Evolutionary conservation across 1,284 basidiomycete species (phyloP), one percentile per base, ranked within the genome.

Genomic region (Tilletia horrida): DNA sequence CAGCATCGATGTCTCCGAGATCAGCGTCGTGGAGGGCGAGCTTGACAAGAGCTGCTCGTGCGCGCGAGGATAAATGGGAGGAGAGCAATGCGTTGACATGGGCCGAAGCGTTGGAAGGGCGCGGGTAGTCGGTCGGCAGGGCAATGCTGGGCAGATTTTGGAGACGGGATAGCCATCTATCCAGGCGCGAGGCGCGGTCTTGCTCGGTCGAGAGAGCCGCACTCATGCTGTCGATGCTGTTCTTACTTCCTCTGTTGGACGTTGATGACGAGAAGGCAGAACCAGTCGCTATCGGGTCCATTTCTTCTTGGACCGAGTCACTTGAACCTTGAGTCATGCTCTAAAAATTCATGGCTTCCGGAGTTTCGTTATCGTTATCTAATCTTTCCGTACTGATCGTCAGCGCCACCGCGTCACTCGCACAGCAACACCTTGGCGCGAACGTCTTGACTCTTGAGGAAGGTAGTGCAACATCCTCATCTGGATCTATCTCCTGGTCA

Each of bases 61-160:
- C 71, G 27, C 69, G 44, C 4, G 71, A 62, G 21, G 76, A 71
- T 44, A 81, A 72, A 23, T 63, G 67, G 2, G 70, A 65, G n/a
- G 77, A 78, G n/a, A 73, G 64, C 27, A 81, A 66, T 14, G 80
- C 77, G 63, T 79, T 75, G 27, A 81, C 78, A 29, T 80, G 71
- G 47, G 76, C 74, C 23, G 71, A 73, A 18, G 74, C 70, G 63
- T 35, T 35, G 14, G 88, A 84, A 16, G 92, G 90, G 67, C 94
- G 85, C 1, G 96, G 95, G 81, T 97, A 98, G 83, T 98, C 96
- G 0, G 94, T 97, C 0, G 96, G 95, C 21, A 99, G 85, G 2
- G 93, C 92, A 71, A 97, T 90, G 31, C 90, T 90, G 2, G 94
- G 95, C 16, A 96, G 83, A 76, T 83, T 83, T n/a, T 82, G 82